Conservation (phyloP, 1,284 basidiomycete genomes). For the Ceratorhiza oryzae-sativae region DNA sequence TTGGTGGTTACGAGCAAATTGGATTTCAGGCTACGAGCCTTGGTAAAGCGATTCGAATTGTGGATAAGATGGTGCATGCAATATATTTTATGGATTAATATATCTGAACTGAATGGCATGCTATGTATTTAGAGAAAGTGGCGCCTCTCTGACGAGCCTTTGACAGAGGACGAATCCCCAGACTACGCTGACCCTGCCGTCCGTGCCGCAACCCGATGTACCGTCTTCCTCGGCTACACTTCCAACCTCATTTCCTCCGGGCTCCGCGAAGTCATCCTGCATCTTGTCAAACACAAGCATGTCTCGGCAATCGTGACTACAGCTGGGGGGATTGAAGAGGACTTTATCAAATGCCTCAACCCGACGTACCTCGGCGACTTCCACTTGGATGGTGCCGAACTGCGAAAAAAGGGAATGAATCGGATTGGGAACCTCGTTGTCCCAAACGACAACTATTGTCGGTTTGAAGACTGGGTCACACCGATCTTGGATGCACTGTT, state of each 20-base stretch:
- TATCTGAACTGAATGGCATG: neutral
- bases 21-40: slow-evolving; percentile 96
- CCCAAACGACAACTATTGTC: slow-evolving; percentile 99
- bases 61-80: slow-evolving; percentile 90
- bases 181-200: slow-evolving; percentile 65
- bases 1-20: slow-evolving; percentile 85
- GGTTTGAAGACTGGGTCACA: slow-evolving; percentile 98
- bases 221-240: slow-evolving; percentile 96
- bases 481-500: slow-evolving; percentile 95
- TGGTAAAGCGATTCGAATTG: slow-evolving; percentile 86
- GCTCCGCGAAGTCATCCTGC: slow-evolving; percentile 89
- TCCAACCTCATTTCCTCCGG: slow-evolving; percentile 99
- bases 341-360: slow-evolving; percentile 98
- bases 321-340: slow-evolving; percentile 98
- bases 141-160: slow-evolving; percentile 82
- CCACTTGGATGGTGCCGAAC: slow-evolving; percentile 86
- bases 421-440: slow-evolving; percentile 98
- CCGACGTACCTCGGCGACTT: slow-evolving; percentile 96
- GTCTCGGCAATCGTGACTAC: slow-evolving; percentile 94
- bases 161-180: slow-evolving; percentile 71
- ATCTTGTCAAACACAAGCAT: slow-evolving; percentile 94
- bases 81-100: slow-evolving; percentile 41
- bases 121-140: slow-evolving; percentile 66
- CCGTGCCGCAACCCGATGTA: slow-evolving; percentile 75
- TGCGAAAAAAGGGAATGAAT: slow-evolving; percentile 91